Evolutionary conservation across 768 basidiomycete species (phyloP).

Genomic region (Xerocomellus dryophilus): DNA sequence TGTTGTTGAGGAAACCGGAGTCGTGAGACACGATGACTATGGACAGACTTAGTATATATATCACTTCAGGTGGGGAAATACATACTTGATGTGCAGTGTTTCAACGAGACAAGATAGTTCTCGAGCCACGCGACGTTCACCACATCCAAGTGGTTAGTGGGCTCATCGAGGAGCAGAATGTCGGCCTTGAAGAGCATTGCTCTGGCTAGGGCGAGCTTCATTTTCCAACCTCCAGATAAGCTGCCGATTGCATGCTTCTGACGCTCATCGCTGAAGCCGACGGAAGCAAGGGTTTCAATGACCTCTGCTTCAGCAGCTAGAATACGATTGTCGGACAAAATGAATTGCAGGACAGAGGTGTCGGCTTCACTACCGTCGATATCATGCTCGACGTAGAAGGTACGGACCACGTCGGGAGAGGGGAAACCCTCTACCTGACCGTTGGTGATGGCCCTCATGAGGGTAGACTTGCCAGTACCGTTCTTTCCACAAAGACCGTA

Average conservation of each 20-base stretch:
- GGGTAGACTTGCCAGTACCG: conserved; percentile 95
- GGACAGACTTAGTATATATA: conserved; percentile 3
- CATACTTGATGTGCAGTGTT: conserved; percentile 87
- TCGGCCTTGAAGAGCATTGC: conserved; percentile 99
- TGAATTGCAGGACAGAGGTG: conserved; percentile 87
- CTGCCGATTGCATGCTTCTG: conserved; percentile 84
- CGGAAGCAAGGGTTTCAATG: conserved; percentile 78
- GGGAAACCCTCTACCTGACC: conserved; percentile 99
- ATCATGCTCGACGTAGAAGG: conserved; percentile 99
- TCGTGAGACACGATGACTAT: conserved; percentile 96
- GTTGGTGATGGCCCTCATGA: conserved; percentile 92
- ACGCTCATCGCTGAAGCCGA: conserved; percentile 88
- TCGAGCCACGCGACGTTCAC: conserved; percentile 98
- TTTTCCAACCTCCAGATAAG: conserved; percentile 99
- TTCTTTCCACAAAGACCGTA: conserved; percentile 99
- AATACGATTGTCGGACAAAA: conserved; percentile 81
- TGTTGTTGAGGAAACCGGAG: conserved; percentile 96
- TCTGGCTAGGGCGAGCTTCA: conserved; percentile 96
- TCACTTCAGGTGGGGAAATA: conserved; percentile 11
- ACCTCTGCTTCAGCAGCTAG: conserved; percentile 66
- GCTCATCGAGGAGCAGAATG: conserved; percentile 94
- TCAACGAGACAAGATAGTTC: conserved; percentile 84
- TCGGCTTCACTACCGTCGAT: conserved; percentile 95
- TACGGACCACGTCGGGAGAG: conserved; percentile 93
- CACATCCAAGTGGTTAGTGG: conserved; percentile 96